Evolutionary conservation across 768 basidiomycete species (phyloP), one percentile per base, ranked within the genome.

Genomic region (Lenzites betulinus): DNA sequence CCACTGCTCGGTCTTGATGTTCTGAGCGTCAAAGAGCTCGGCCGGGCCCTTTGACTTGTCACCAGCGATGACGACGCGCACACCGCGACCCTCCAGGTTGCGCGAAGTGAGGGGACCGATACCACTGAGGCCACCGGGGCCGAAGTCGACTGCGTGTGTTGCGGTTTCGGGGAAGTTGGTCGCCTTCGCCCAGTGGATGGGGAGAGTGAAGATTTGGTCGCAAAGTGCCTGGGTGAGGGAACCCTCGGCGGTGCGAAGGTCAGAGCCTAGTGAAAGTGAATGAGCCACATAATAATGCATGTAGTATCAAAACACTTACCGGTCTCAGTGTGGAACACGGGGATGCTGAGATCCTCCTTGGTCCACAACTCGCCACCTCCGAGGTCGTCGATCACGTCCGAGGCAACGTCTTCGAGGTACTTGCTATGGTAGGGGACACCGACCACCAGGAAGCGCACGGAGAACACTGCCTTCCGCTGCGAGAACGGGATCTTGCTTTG

Each of bases 81-180:
- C 86, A 54, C 97, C 97, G 28, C 93, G 88, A 15, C 97, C 97
- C 67, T 97, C 94, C 46, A 95, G 80, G 75, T 95, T 95, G 67
- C 90, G 86, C 4, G 89, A 87, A 43, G 95, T 95, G 57, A 98
- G 81, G 54, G 89, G 87, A 42, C 96, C 96, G 65, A 98, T 95
- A 13, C 97, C 96, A 69, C 89, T 93, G 56, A 92, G 71, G 15
- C 96, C 95, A 62, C 97, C 96, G 1, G 97, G 93, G 54, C 97
- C 97, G 68, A 99, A 98, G 75, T 99, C 97, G 63, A 98, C 78
- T 2, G 93, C 90, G 73, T 99, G 97, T 4, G 95, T 98, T 0
- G 95, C 93, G 9, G 88, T 83, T 61, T 90, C 82, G 1, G 95
- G 92, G 83, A 98, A 96, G 62, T 86, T 78, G 35, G 93, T 95